Evolutionary conservation across 768 basidiomycete species (phyloP).

Genomic region (Panellus pusillus): DNA sequence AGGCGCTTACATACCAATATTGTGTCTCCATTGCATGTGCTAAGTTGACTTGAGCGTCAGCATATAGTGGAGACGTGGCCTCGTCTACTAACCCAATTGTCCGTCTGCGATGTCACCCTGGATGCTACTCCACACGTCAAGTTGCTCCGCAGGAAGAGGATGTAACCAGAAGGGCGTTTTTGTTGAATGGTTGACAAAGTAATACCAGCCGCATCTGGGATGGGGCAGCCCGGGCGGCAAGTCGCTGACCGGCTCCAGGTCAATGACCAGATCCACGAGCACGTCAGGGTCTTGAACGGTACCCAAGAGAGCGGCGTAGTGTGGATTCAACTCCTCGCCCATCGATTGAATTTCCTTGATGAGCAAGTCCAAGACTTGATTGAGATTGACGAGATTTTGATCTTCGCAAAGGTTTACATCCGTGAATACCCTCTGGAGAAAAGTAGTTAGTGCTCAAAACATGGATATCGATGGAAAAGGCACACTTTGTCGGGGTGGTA

Average conservation of each 20-base stretch:
- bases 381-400: not conserved
- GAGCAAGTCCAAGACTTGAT: not conserved
- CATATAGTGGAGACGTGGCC: not conserved
- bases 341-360: not conserved
- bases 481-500: constrained; percentile 7
- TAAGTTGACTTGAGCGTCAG: not conserved
- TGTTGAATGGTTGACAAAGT: constrained; percentile 38
- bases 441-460: not conserved
- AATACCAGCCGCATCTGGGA: constrained; percentile 29
- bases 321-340: not conserved
- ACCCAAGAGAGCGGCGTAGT: constrained; percentile 8
- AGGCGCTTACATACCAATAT: constrained; percentile 11
- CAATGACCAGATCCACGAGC: constrained; percentile 5
- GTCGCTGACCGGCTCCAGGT: not conserved
- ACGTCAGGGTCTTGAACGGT: not conserved
- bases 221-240: not conserved
- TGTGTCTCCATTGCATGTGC: constrained; percentile 16
- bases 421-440: constrained; percentile 13
- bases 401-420: constrained; percentile 9
- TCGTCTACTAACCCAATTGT: constrained; percentile 4
- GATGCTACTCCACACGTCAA: constrained; percentile 11
- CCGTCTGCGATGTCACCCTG: not conserved
- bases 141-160: constrained; percentile 23
- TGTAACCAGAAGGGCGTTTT: constrained; percentile 44
- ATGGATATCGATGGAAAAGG: not conserved